Conservation (phyloP, 73 alveolate genomes). For the Effrenium voratum region DNA sequence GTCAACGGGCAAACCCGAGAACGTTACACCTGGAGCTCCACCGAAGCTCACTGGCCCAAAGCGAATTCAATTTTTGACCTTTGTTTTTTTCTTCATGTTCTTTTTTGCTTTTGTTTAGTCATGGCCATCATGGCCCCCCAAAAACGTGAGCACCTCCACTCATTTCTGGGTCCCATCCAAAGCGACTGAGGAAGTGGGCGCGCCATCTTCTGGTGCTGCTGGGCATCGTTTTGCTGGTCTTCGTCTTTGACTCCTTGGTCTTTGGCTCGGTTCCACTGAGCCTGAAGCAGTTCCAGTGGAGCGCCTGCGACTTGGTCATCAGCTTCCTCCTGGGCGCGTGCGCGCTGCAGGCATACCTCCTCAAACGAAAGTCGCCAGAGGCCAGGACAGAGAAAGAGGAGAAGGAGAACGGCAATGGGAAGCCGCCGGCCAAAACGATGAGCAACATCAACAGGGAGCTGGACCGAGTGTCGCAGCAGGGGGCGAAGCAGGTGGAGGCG, state of each 20-base stretch:
- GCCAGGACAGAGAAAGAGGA: too few species aligned
- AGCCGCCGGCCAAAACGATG: not conserved
- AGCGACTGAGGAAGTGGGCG: not conserved
- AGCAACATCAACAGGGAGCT: not conserved
- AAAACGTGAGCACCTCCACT: too few species aligned
- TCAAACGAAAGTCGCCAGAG: not conserved
- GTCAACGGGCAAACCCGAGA: slow-evolving; percentile 37
- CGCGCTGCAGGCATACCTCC: slow-evolving; percentile 7
- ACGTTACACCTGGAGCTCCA: not conserved
- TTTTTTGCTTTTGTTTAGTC: too few species aligned
- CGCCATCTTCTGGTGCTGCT: not conserved
- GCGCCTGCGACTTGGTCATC: slow-evolving; percentile 7
- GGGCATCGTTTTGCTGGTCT: slow-evolving; percentile 34
- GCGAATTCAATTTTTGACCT: too few species aligned
- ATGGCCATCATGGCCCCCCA: too few species aligned
- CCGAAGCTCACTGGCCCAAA: too few species aligned
- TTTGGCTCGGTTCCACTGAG: not conserved
- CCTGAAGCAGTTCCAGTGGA: slow-evolving; percentile 1
- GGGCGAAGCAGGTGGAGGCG: too few species aligned
- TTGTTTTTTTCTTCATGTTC: too few species aligned
- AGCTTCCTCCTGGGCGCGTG: not conserved
- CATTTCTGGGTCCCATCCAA: too few species aligned
- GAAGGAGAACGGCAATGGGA: not conserved
- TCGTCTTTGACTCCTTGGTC: not conserved
- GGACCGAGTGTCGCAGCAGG: slow-evolving; percentile 22